A percentile compares a stretch with the other conserved stretches of the same genome.
Conservation (phyloP, 2,329 filamentous ascomycete species). For the Epichloe coenophiala region DNA sequence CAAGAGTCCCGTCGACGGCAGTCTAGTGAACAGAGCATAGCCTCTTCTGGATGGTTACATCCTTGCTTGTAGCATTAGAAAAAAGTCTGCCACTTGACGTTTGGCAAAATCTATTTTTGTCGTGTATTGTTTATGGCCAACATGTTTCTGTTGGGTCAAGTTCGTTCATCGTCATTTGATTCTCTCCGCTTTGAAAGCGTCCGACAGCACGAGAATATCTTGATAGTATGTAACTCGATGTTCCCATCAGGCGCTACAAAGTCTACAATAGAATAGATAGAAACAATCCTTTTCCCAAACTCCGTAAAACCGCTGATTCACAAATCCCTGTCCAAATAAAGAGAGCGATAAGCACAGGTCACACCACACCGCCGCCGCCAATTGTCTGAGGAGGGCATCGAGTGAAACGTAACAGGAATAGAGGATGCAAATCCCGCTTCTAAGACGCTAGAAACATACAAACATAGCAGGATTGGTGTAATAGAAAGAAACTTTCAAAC, state of each 20-base stretch:
- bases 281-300: neutral
- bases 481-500: neutral
- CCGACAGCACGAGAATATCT: neutral
- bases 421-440: neutral
- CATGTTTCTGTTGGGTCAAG: neutral
- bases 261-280: neutral
- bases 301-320: neutral
- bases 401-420: neutral
- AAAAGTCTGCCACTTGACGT: neutral
- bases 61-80: neutral
- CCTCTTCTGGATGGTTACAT: neutral
- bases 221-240: neutral
- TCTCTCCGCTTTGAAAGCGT: neutral
- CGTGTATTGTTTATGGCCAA: neutral
- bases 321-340: neutral
- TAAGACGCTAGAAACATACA: neutral
- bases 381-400: neutral
- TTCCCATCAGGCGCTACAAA: neutral
- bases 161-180: neutral
- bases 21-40: slow-evolving; percentile 28
- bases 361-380: neutral
- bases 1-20: slow-evolving; percentile 40
- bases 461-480: neutral
- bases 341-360: neutral
- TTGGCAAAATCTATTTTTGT: neutral